Conservation (phyloP, 306 rosid species). For the Chamaecrista fasciculata region DNA sequence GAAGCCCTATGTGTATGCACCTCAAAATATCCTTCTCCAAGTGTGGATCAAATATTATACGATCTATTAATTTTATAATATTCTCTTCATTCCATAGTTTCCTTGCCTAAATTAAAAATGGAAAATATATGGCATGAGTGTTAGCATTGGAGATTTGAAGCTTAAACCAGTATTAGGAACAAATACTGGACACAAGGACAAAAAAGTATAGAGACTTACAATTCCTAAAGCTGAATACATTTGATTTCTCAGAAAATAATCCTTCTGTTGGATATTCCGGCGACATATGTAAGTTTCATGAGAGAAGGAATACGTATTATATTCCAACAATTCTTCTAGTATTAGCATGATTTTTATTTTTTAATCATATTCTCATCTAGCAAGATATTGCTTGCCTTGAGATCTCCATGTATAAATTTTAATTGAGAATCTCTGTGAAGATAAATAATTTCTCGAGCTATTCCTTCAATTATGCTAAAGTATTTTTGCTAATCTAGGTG, state of each 20-base stretch:
- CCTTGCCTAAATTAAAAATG: conserved; percentile 26
- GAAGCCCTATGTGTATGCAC: too few relatives aligned
- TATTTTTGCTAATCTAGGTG: too few relatives aligned
- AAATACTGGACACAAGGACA: neutral
- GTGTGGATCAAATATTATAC: conserved; percentile 1
- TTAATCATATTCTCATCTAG: neutral
- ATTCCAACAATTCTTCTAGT: neutral
- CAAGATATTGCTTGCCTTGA: neutral
- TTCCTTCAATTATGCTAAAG: neutral
- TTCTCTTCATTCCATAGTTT: conserved; percentile 23
- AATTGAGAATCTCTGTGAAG: conserved; percentile 5
- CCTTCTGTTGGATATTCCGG: too few relatives aligned
- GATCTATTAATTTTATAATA: conserved; percentile 1
- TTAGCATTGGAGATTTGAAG: neutral
- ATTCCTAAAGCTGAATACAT: too few relatives aligned
- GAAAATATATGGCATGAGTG: neutral
- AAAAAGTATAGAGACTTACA: conserved; percentile 7
- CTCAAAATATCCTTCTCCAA: too few relatives aligned
- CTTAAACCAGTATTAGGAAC: too few relatives aligned
- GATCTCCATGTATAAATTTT: neutral
- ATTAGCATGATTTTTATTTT: neutral
- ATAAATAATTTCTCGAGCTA: neutral
- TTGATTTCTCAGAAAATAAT: too few relatives aligned
- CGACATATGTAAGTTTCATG: too few relatives aligned
- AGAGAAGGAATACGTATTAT: conserved; percentile 16